Base-by-base conservation (phyloP, 371 early-diverging fungal species). In the Mucor ambiguus region DNA sequence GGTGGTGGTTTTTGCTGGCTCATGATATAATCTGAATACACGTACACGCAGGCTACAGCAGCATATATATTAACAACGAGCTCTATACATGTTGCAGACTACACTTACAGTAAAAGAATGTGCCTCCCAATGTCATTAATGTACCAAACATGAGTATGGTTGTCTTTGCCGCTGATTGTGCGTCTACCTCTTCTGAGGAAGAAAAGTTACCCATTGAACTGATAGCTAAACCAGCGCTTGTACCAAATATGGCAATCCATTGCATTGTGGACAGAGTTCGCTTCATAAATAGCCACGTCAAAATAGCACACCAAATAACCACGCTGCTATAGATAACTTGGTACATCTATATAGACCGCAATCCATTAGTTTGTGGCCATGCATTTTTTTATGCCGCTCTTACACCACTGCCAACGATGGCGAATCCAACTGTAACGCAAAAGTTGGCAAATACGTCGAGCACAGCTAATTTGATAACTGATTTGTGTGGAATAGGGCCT, bases 261-360 rank as follows among this genome's bases (percentile, higher is more conserved):
- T 91, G 91, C 11, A 82, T 48, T 18, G 60, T 69, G 4, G 82
- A 80, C n/a, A 93, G 67, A 22, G 63, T 74, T 49, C 89, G 72
- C 2, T 78, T 71, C 76, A 93, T 82, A 46, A 90, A 83, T 29
- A 87, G 67, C 46, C 84, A 84, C 0, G 86, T 85, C 22, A 90
- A 72, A 61, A 93, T 77, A n/a, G 93, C 92, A 46, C 91, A 90
- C 85, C 91, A 91, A 37, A 90, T 90, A 9, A 93, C 89, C 10
- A 93, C 86, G 29, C 85, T 85, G 60, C 88, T 86, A 68, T 93
- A 91, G 57, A 90, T 89, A 18, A 90, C 88, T 79, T 91, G 91
- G 56, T 87, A 90, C 82, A 91, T 87, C 87, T 88, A 75, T 22
- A 41, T 4, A 18, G 18, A 18, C 1, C 44, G 14, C 18, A 29